These are phyloP conservation scores for Mycena sp. DNA, from an alignment of 1,284 basidiomycete genomes.

Conservation along the genomic window DNA sequence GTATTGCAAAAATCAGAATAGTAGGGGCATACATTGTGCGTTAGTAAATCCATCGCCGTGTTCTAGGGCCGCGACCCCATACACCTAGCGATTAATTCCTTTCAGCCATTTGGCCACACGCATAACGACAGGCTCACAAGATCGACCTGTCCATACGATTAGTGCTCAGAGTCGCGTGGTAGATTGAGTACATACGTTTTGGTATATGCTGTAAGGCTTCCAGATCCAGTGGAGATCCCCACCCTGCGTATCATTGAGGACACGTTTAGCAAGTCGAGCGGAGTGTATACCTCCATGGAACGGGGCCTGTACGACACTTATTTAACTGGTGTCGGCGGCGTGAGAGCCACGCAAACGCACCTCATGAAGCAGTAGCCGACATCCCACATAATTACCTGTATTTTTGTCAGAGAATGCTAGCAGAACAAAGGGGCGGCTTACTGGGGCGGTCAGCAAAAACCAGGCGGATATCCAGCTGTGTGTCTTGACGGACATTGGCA, in stretches of 20 bases:
- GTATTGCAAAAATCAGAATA: conserved; percentile 1
- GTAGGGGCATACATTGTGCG: conserved; percentile 74
- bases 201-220: conserved; percentile 83
- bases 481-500: conserved; percentile 58
- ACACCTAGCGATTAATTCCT: conserved; percentile 54
- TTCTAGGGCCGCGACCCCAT: conserved; percentile 73
- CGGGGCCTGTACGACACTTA: conserved; percentile 54
- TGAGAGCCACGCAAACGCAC: conserved; percentile 44
- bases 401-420: conserved; percentile 45
- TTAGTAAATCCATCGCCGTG: conserved; percentile 84
- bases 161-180: background rate
- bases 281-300: conserved; percentile 53
- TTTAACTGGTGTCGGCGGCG: conserved; percentile 4
- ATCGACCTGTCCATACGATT: conserved; percentile 40
- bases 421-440: conserved; percentile 32
- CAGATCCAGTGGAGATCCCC: conserved; percentile 92
- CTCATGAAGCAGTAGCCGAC: conserved; percentile 77
- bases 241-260: conserved; percentile 50
- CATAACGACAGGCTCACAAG: conserved; percentile 36
- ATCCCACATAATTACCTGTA: conserved; percentile 72
- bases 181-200: conserved; percentile 61
- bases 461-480: conserved; percentile 73
- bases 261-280: conserved; percentile 9
- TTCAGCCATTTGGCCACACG: background rate
- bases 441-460: conserved; percentile 70